Conservation (phyloP, 1,139 yeast genomes). For the Yamadazyma epiphylla region DNA sequence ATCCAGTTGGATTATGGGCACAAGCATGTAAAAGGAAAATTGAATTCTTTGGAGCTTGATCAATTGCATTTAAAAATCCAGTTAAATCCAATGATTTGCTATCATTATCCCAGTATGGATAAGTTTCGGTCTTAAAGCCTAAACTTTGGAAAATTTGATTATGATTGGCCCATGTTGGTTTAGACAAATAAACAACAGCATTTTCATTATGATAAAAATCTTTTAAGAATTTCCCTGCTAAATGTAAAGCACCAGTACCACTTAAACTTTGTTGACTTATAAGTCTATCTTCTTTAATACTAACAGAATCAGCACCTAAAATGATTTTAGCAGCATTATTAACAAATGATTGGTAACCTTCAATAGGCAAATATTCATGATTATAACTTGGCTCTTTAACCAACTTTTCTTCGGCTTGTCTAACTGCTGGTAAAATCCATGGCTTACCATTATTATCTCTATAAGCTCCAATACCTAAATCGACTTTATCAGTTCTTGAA, state of each 20-base stretch:
- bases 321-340: constrained; percentile 75
- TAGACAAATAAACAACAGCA: constrained; percentile 66
- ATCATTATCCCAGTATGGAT: constrained; percentile 73
- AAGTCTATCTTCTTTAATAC: constrained; percentile 51
- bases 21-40: constrained; percentile 57
- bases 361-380: constrained; percentile 88
- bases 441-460: constrained; percentile 92
- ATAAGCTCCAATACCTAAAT: constrained; percentile 94
- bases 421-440: constrained; percentile 88
- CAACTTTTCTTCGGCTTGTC: constrained; percentile 60
- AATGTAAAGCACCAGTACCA: constrained; percentile 94
- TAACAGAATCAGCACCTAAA: constrained; percentile 62
- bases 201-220: constrained; percentile 40
- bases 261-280: constrained; percentile 83
- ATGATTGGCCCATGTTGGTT: constrained; percentile 98
- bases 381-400: constrained; percentile 56
- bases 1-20: constrained; percentile 51
- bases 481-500: constrained; percentile 66
- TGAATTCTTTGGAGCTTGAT: constrained; percentile 71
- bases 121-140: constrained; percentile 60
- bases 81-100: constrained; percentile 62
- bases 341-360: constrained; percentile 71
- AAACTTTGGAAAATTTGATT: constrained; percentile 68
- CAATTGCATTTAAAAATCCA: constrained; percentile 67
- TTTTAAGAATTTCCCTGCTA: constrained; percentile 74